Conservation (phyloP, 345 rosid genomes). For the Syzygium grande region DNA sequence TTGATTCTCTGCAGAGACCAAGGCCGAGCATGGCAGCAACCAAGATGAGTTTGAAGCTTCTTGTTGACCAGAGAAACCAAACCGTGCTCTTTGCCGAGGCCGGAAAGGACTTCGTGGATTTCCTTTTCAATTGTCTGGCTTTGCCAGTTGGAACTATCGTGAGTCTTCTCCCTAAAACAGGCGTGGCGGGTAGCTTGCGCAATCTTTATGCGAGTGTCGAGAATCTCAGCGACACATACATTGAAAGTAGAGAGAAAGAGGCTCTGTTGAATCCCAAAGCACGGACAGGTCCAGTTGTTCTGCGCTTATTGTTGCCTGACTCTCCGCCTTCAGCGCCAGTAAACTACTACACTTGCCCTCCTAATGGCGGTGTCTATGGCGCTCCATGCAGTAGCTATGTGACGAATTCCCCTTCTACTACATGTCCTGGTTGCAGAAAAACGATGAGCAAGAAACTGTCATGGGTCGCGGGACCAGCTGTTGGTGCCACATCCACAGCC, state of each 20-base stretch:
- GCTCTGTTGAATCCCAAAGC: not conserved
- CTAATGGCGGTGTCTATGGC: not conserved
- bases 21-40: not conserved
- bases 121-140: not conserved
- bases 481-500: not conserved
- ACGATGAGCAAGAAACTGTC: not conserved
- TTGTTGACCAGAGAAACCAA: not conserved
- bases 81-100: slow-evolving; percentile 5
- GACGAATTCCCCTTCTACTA: not conserved
- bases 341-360: not conserved
- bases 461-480: not conserved
- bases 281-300: not conserved
- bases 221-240: not conserved
- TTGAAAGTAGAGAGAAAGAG: not conserved
- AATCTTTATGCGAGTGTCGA: not conserved
- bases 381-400: not conserved
- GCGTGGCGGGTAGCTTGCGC: not conserved
- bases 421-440: not conserved
- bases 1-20: not conserved
- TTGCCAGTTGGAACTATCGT: slow-evolving; percentile 12
- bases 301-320: not conserved
- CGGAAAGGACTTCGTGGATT: slow-evolving; percentile 4
- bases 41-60: not conserved
- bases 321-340: not conserved
- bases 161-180: not conserved